Percentiles rank a stretch among this genome's conserved stretches.
phyloP scores from a whole-genome alignment of 257 asterid genomes.

The Ehretia macrophylla region DNA sequence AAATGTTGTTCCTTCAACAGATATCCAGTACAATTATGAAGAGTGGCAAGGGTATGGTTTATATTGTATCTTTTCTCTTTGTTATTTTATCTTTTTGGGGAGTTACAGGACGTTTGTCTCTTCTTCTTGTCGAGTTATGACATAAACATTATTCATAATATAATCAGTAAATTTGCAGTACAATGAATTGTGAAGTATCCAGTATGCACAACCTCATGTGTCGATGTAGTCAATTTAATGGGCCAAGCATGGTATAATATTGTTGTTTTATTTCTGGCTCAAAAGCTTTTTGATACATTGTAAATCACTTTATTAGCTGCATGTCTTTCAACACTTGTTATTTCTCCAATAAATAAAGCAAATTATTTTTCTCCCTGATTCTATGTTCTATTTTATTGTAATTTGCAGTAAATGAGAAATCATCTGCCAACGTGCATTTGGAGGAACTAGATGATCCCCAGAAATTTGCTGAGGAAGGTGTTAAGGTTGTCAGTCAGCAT shows the following conservation, averaged over 20 bases:
- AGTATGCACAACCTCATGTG: not conserved
- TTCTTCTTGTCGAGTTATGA: too few relatives aligned
- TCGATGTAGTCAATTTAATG: too few relatives aligned
- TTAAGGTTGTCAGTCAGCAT: conserved; percentile 50
- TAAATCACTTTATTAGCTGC: not conserved
- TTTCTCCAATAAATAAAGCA: not conserved
- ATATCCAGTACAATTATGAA: conserved; percentile 46
- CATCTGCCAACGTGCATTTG: conserved; percentile 40
- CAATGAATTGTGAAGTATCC: not conserved
- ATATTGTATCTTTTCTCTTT: conserved; percentile 7
- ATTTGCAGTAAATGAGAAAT: conserved; percentile 45
- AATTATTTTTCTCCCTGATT: not conserved
- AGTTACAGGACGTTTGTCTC: conserved; percentile 5
- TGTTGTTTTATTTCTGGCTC: too few relatives aligned
- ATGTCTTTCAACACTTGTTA: not conserved
- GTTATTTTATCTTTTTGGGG: conserved; percentile 16
- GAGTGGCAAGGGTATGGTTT: conserved; percentile 56
- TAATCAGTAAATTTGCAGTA: not conserved
- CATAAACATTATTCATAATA: too few relatives aligned
- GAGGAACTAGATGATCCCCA: conserved; percentile 58
- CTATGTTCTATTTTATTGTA: not conserved
- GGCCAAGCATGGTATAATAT: too few relatives aligned
- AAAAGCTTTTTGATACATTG: not conserved
- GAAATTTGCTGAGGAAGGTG: conserved; percentile 51
- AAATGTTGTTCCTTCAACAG: conserved; percentile 32